Evolutionary conservation across 2,329 filamentous ascomycete genomes (phyloP).

Genomic region (Scytalidium lignicola): DNA sequence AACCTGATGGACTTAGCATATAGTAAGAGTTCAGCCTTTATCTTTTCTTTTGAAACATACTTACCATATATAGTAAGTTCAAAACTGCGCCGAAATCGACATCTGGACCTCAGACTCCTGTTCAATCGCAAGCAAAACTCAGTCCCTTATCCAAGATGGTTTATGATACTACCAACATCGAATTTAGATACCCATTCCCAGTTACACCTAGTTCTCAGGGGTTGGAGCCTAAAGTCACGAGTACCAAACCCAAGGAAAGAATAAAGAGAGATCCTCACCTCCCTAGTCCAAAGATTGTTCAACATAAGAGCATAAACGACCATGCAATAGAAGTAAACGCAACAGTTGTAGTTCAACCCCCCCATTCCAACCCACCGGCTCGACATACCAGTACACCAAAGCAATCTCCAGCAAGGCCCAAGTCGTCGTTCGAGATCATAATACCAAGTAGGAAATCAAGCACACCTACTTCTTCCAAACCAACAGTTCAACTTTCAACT

Average conservation of each 20-base stretch:
- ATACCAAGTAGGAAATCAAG: slow-evolving; percentile 1
- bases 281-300: not conserved
- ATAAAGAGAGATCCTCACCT: not conserved
- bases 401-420: not conserved
- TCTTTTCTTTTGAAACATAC: not conserved
- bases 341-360: slow-evolving; percentile 6
- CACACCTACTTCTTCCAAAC: not conserved
- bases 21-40: slow-evolving; percentile 30
- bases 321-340: slow-evolving; percentile 13
- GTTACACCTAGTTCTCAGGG: slow-evolving; percentile 11
- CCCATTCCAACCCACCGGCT: not conserved
- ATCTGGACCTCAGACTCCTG: slow-evolving; percentile 5
- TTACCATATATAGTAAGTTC: slow-evolving; percentile 45
- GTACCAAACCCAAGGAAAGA: not conserved
- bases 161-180: slow-evolving; percentile 23
- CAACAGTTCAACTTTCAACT: slow-evolving; percentile 7
- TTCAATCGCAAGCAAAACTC: slow-evolving; percentile 17
- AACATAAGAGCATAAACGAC: slow-evolving; percentile 5
- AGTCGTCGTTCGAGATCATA: not conserved
- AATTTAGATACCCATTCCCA: slow-evolving; percentile 21
- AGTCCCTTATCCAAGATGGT: slow-evolving; percentile 27
- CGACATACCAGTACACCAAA: not conserved
- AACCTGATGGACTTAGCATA: slow-evolving; percentile 63
- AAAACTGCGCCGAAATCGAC: slow-evolving; percentile 38
- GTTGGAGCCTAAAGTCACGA: not conserved